Conservation (phyloP, 169 alveolate genomes). For the Blepharisma undulans region DNA sequence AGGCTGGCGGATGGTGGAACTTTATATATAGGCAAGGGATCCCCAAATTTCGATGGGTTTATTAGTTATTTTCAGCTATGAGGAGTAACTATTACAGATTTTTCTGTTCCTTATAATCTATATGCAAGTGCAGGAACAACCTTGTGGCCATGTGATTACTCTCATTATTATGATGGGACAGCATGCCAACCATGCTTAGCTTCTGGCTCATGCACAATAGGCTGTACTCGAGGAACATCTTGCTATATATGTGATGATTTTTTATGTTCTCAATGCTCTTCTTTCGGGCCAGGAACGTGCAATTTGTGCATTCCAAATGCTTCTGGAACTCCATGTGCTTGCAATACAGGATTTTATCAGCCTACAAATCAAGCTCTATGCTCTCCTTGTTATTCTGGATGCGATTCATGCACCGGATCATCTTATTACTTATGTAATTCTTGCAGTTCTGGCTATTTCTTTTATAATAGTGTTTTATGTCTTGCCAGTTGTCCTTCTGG, state of each 20-base stretch:
- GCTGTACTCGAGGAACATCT: neutral
- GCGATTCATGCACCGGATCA: neutral
- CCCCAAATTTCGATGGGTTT: neutral
- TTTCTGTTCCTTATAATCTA: neutral
- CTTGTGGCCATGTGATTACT: neutral
- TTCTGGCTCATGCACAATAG: neutral
- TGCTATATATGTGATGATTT: constrained; percentile 11
- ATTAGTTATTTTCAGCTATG: neutral
- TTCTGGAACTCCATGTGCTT: neutral
- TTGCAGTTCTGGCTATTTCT: neutral
- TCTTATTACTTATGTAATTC: neutral
- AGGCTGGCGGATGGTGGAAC: neutral
- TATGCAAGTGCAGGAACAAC: neutral
- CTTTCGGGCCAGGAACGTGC: neutral
- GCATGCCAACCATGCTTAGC: neutral
- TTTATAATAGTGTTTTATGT: neutral
- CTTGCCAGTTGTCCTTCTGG: neutral
- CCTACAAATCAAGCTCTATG: neutral
- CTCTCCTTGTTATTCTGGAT: neutral
- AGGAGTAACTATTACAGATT: neutral
- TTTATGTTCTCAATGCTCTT: neutral
- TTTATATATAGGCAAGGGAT: neutral
- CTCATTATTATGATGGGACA: neutral
- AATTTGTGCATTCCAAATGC: neutral
- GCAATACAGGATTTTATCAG: neutral